A percentile compares a stretch with the other conserved stretches of the same genome.
phyloP scores from a whole-genome alignment of 164 flowering plant species.

The Tetrastigma voinierianum region DNA sequence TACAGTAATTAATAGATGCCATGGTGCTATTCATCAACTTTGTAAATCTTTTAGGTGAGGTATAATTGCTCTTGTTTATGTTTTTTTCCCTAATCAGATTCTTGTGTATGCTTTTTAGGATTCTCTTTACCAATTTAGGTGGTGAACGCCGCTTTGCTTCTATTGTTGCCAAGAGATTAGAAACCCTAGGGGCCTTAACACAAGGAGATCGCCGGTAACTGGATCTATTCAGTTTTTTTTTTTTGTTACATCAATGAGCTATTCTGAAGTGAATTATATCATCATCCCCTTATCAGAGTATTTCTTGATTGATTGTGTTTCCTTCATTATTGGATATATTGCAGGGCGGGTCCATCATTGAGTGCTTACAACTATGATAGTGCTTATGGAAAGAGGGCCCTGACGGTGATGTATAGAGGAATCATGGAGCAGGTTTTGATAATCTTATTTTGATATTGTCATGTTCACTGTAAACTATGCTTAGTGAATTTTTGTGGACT shows the following conservation, averaged over 20 bases:
- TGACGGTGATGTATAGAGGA: slow-evolving; percentile 81
- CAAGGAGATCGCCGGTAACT: slow-evolving; percentile 92
- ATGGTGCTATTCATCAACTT: neutral
- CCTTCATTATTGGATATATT: slow-evolving; percentile 18
- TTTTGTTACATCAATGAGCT: neutral
- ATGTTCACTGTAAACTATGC: neutral
- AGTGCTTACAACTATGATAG: slow-evolving; percentile 98
- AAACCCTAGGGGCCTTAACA: slow-evolving; percentile 92
- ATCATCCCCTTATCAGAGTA: neutral
- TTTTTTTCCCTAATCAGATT: too few relatives aligned
- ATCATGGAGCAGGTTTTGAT: slow-evolving; percentile 81
- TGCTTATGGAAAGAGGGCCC: slow-evolving; percentile 80
- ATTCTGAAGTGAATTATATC: neutral
- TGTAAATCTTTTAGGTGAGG: neutral
- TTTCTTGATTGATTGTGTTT: slow-evolving; percentile 9
- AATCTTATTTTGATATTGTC: neutral
- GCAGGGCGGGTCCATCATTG: slow-evolving; percentile 92
- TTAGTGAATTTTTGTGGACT: slow-evolving; percentile 13
- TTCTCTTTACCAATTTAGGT: slow-evolving; percentile 90
- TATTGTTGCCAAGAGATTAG: slow-evolving; percentile 97
- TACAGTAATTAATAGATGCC: neutral
- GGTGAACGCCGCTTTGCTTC: slow-evolving; percentile 99
- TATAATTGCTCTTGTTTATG: neutral
- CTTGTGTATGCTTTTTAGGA: slow-evolving; percentile 40
- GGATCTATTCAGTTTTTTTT: neutral